These are phyloP conservation scores for Xylariaceae sp. DNA, from an alignment of 2,329 filamentous ascomycete species.

Conservation along the genomic window DNA sequence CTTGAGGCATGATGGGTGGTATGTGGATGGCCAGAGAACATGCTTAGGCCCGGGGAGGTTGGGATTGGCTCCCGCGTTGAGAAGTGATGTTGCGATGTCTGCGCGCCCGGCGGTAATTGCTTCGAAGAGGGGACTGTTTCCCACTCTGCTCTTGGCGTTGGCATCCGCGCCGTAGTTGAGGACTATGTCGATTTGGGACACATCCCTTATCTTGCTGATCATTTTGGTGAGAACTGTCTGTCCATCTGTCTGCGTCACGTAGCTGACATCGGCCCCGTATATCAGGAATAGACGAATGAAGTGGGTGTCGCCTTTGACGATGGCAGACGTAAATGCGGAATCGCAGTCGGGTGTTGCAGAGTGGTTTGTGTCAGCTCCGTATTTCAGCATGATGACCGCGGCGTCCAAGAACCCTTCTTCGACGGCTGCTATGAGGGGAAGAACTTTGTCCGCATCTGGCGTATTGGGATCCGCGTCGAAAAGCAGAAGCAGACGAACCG, in stretches of 20 bases:
- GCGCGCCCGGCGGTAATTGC: conserved; percentile 54
- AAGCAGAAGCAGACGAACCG: conserved; percentile 50
- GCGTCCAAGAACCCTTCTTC: conserved; percentile 53
- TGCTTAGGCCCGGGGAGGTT: conserved; percentile 68
- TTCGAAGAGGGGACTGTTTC: conserved; percentile 60
- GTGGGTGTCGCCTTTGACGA: conserved; percentile 49
- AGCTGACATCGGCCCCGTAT: conserved; percentile 57
- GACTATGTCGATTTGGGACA: conserved; percentile 53
- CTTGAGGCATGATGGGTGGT: conserved; percentile 53
- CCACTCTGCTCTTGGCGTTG: conserved; percentile 56
- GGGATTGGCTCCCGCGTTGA: conserved; percentile 60
- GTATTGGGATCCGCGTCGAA: conserved; percentile 57
- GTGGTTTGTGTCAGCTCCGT: conserved; percentile 57
- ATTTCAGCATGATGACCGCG: conserved; percentile 58
- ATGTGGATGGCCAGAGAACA: conserved; percentile 62
- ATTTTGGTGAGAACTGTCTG: conserved; percentile 57
- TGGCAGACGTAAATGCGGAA: conserved; percentile 50
- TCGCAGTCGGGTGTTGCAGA: conserved; percentile 47
- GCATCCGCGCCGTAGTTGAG: conserved; percentile 57
- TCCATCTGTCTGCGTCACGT: conserved; percentile 47
- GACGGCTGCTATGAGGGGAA: conserved; percentile 48
- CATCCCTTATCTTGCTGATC: conserved; percentile 56
- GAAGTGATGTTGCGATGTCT: conserved; percentile 47
- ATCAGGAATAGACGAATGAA: conserved; percentile 58
- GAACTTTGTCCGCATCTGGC: conserved; percentile 44